These are phyloP conservation scores for Zygoascus sp. DNA, from an alignment of 1,139 yeast species.

Conservation along the genomic window DNA sequence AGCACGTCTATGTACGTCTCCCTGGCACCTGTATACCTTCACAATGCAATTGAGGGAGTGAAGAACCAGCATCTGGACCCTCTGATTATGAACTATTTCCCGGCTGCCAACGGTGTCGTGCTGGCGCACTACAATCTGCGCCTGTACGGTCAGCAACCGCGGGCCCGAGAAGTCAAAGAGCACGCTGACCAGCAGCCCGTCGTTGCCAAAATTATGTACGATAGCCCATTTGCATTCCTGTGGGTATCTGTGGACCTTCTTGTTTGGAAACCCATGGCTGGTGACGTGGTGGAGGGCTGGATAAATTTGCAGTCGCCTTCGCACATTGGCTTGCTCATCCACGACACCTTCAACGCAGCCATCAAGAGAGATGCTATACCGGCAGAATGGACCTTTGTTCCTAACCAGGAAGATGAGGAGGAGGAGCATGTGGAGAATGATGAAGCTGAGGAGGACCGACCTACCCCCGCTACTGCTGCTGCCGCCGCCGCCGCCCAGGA, in stretches of 20 bases:
- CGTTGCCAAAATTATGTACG: slow-evolving; percentile 66
- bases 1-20: slow-evolving; percentile 71
- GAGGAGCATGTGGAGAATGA: slow-evolving; percentile 25
- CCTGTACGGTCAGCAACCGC: slow-evolving; percentile 36
- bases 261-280: slow-evolving; percentile 84
- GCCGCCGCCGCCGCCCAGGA: too few species aligned
- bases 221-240: slow-evolving; percentile 81
- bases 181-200: slow-evolving; percentile 30
- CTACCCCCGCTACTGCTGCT: too few species aligned
- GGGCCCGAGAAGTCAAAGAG: slow-evolving; percentile 16
- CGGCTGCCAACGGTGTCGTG: slow-evolving; percentile 74
- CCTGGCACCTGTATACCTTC: slow-evolving; percentile 72
- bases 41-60: slow-evolving; percentile 70
- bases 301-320: slow-evolving; percentile 91
- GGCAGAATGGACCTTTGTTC: slow-evolving; percentile 72
- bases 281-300: slow-evolving; percentile 80
- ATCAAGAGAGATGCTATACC: slow-evolving; percentile 85
- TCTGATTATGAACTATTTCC: slow-evolving; percentile 74
- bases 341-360: slow-evolving; percentile 92
- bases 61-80: slow-evolving; percentile 87
- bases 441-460: slow-evolving; percentile 22
- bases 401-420: slow-evolving; percentile 63
- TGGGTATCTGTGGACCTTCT: slow-evolving; percentile 85
- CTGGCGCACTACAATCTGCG: slow-evolving; percentile 67
- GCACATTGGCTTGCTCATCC: slow-evolving; percentile 84